Evolutionary conservation across 2,329 filamentous ascomycete species (phyloP), one percentile per base, ranked within the genome.

Genomic region (Zarea fungicola): DNA sequence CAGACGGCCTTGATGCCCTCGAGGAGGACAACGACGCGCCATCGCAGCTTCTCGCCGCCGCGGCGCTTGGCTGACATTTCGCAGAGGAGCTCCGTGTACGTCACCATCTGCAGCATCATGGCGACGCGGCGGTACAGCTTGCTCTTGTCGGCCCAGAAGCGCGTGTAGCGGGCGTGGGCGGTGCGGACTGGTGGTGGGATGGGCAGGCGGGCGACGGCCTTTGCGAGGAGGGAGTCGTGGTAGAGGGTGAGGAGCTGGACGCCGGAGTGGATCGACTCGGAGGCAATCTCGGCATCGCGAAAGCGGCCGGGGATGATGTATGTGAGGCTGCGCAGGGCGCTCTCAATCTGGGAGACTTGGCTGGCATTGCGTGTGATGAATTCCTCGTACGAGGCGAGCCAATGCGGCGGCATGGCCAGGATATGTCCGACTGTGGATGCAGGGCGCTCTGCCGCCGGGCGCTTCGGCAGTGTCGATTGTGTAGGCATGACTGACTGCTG

Each of bases 361-460:
- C 89, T 86, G 53, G 90, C 84, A 66, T 99, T 99, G 71, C 92
- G 93, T 54, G 88, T 87, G 72, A 99, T 92, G 70, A 97, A 96
- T 56, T 93, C 85, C 61, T 84, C 83, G 68, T 95, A 95, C 70
- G 83, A 78, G 55, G 76, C 71, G 46, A 89, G 72, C 81, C 81
- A 87, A 66, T 76, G 76, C 22, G 83, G 76, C 42, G 84, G 81
- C 58, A 83, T 66, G 35, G 79, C 74, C 41, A 85, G 69, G 53
- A 78, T 59, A 41, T 61, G 60, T 28, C 60, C 60, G n/a, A 60
- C 48, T 16, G 61, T 58, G 21, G 62, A 56, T 8, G 55, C 56
- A 29, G 57, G 36, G 23, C 26, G 26, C 26, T 13, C 13, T 29
- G 26, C 7, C 16, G 54, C 14, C 51, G 8, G 8, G 11, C 40